A percentile compares a stretch with the other conserved stretches of the same genome.
Evolutionary conservation across 202 grass and related monocot genomes (phyloP).

Genomic region (Thinopyrum obtusiflorum): DNA sequence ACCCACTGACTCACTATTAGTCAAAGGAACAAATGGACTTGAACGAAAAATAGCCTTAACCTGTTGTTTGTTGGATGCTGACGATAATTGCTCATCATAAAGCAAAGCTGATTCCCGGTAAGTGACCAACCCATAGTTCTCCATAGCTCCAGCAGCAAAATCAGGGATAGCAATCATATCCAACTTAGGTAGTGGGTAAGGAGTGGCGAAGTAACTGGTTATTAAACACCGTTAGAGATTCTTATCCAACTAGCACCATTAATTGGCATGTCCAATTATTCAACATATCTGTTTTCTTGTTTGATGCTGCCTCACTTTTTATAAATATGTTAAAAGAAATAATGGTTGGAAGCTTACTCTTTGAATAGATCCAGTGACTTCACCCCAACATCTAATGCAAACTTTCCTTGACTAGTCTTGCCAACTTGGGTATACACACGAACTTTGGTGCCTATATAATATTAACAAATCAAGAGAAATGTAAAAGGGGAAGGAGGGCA

Average conservation of each 20-base stretch:
- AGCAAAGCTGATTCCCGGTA: slow-evolving; percentile 68
- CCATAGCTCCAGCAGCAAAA: slow-evolving; percentile 86
- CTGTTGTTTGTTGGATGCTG: slow-evolving; percentile 72
- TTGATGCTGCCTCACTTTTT: background rate
- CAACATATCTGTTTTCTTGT: background rate
- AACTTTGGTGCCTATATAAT: slow-evolving; percentile 63
- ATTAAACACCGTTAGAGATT: slow-evolving; percentile 27
- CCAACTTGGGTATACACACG: slow-evolving; percentile 81
- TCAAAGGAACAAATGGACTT: slow-evolving; percentile 13
- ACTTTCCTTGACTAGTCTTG: slow-evolving; percentile 76
- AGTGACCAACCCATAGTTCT: slow-evolving; percentile 89
- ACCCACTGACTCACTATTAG: background rate
- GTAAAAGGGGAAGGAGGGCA: slow-evolving; percentile 2
- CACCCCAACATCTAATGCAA: slow-evolving; percentile 70
- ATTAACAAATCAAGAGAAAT: background rate
- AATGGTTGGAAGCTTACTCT: slow-evolving; percentile 42
- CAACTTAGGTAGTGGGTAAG: slow-evolving; percentile 88
- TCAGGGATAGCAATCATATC: slow-evolving; percentile 95
- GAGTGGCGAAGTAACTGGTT: slow-evolving; percentile 80
- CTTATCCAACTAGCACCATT: background rate
- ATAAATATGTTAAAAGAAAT: slow-evolving; percentile 18
- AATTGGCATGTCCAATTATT: background rate
- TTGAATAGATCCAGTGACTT: slow-evolving; percentile 78
- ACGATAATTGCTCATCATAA: slow-evolving; percentile 67
- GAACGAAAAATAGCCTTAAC: slow-evolving; percentile 21